Base-by-base conservation (phyloP, 805 yeast genomes). In the Yamadazyma endophytica region DNA sequence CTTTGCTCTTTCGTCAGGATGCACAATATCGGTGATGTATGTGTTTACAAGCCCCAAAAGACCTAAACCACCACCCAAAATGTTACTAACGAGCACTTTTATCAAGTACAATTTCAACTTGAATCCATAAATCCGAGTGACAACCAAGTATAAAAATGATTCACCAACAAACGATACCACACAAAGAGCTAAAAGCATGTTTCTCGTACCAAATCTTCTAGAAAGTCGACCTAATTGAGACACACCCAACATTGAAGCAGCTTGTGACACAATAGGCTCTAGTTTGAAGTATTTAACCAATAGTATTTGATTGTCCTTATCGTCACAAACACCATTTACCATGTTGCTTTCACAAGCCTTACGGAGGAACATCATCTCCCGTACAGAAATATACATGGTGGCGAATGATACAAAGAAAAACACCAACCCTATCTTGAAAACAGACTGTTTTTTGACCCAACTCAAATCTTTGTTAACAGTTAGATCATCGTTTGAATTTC, bases 11-110 rank as follows among this genome's bases (percentile, higher is more conserved):
- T 71, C 64, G 19, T 61, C 63, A 0, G 85, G 72, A 12, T 76
- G 78, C 4, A 77, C 78, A 21, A 85, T 75, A 58, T 87, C 96
- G 3, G 85, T 65, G n/a, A 83, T 68, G 48, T 84, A 86, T 36
- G 88, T 73, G 47, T 77, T 79, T 9, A 75, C 61, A 17, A 81
- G 55, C 5, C 81, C 73, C 26, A 80, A 46, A 18, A 79, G 42
- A 4, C 78, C 68, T 32, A 75, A 53, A 5, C 69, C 30, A 0
- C 87, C 81, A 16, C 96, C 96, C 12, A 79, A 71, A 2, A 70
- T 31, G 18, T 77, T 67, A 17, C 66, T 67, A 1, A 79, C 21
- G 2, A 70, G 35, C 11, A 65, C 65, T 2, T 73, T 58, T 1
- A 65, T 19, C 2, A 81, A 50, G 38, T 77, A 64, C 17, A 50